phyloP scores from a whole-genome alignment of 2,329 filamentous ascomycete genomes.

The Aspergillus quadrilineatus region DNA sequence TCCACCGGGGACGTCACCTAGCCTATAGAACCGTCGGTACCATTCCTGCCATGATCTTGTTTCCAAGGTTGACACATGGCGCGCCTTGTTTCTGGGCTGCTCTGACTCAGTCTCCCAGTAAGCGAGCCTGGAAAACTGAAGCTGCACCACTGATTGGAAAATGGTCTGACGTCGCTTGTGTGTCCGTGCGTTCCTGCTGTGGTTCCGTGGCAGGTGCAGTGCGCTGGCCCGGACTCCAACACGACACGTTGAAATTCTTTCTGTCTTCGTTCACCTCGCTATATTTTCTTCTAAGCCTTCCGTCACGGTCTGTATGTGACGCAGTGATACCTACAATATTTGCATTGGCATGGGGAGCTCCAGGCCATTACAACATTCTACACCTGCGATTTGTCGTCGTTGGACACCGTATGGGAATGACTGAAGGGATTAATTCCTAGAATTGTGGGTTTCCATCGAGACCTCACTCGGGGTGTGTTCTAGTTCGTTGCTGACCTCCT shows the following conservation, averaged over 20 bases:
- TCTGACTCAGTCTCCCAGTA: background rate
- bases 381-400: background rate
- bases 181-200: constrained; percentile 1
- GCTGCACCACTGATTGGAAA: background rate
- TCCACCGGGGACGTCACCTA: background rate
- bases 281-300: background rate
- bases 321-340: background rate
- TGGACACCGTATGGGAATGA: background rate
- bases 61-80: background rate
- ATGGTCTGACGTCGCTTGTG: background rate
- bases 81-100: background rate
- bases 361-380: background rate
- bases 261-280: background rate
- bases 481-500: background rate
- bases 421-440: background rate
- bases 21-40: background rate
- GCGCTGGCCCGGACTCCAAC: background rate
- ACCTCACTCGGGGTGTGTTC: background rate
- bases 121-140: background rate
- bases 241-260: background rate
- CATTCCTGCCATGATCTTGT: background rate
- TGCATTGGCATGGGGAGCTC: background rate
- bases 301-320: background rate
- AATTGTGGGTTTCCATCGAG: background rate
- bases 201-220: background rate